Evolutionary conservation across 345 rosid species (phyloP).

Genomic region (Heritiera littoralis): DNA sequence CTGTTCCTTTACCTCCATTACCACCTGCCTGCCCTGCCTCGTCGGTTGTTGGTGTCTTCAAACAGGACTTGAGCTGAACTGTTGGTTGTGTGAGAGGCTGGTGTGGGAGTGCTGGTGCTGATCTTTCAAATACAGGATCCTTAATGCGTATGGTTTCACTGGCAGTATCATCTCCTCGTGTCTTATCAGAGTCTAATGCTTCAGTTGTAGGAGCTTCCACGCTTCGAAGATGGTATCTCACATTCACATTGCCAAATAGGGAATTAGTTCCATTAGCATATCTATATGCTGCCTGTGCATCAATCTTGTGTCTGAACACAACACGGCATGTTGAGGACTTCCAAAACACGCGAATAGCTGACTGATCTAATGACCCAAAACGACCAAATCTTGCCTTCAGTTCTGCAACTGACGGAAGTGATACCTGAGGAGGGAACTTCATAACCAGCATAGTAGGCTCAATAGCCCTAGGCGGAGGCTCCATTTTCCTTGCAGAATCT

Average conservation of each 20-base stretch:
- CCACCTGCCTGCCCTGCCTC: constrained; percentile 46
- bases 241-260: constrained; percentile 71
- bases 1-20: constrained; percentile 55
- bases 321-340: constrained; percentile 87
- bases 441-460: constrained; percentile 97
- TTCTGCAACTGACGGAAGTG: constrained; percentile 87
- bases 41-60: constrained; percentile 70
- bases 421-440: constrained; percentile 86
- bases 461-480: constrained; percentile 50
- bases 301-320: constrained; percentile 78
- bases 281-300: constrained; percentile 78
- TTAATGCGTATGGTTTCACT: constrained; percentile 36
- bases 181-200: constrained; percentile 50
- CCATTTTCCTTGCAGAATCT: constrained; percentile 49
- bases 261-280: constrained; percentile 66
- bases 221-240: constrained; percentile 67
- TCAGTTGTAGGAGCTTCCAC: constrained; percentile 68
- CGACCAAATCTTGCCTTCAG: constrained; percentile 95
- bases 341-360: constrained; percentile 92
- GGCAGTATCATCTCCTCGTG: constrained; percentile 40
- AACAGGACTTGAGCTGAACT: constrained; percentile 73
- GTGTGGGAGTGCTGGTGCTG: constrained; percentile 26
- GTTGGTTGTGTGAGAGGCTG: constrained; percentile 42
- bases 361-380: constrained; percentile 87
- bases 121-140: constrained; percentile 45